Evolutionary conservation across 768 basidiomycete species (phyloP).

Genomic region (Boletus coccyginus): DNA sequence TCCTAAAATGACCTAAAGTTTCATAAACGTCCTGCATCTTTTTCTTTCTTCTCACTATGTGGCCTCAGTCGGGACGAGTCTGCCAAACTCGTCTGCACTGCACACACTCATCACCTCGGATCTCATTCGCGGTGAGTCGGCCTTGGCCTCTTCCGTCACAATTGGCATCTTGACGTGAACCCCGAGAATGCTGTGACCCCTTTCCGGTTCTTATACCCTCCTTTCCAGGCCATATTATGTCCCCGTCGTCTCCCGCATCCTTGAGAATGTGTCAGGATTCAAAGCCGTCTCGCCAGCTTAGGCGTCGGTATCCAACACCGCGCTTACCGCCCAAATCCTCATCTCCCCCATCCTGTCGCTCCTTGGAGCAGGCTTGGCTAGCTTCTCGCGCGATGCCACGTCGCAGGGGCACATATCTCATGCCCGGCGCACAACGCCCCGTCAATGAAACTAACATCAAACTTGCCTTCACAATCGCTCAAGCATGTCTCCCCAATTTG

Average conservation of each 20-base stretch:
- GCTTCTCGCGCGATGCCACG: conserved; percentile 52
- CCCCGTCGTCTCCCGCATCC: conserved; percentile 12
- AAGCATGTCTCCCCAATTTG: conserved; percentile 54
- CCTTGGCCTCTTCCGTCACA: conserved; percentile 22
- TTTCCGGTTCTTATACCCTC: conserved; percentile 29
- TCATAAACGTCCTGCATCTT: conserved; percentile 24
- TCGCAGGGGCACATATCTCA: conserved; percentile 44
- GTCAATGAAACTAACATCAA: conserved; percentile 53
- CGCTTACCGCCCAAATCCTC: conserved; percentile 2
- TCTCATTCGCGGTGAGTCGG: conserved; percentile 26
- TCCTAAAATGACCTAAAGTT: conserved; percentile 34
- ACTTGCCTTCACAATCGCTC: conserved; percentile 55
- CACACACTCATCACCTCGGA: conserved; percentile 31
- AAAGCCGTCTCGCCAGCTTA: conserved; percentile 21
- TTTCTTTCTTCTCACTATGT: conserved; percentile 24
- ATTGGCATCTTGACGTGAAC: conserved; percentile 28
- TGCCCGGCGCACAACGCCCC: conserved; percentile 70
- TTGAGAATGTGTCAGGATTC: conserved; percentile 25
- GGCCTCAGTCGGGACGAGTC: conserved; percentile 29
- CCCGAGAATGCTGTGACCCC: conserved; percentile 32
- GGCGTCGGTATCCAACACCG: conserved; percentile 14
- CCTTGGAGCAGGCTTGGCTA: conserved; percentile 50
- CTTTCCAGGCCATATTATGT: conserved; percentile 12
- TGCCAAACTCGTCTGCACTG: conserved; percentile 34
- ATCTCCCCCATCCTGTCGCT: conserved; percentile 1